Evolutionary conservation across 441 rosid genomes (phyloP), one percentile per base, ranked within the genome.

Genomic region (Erodium trifolium): DNA sequence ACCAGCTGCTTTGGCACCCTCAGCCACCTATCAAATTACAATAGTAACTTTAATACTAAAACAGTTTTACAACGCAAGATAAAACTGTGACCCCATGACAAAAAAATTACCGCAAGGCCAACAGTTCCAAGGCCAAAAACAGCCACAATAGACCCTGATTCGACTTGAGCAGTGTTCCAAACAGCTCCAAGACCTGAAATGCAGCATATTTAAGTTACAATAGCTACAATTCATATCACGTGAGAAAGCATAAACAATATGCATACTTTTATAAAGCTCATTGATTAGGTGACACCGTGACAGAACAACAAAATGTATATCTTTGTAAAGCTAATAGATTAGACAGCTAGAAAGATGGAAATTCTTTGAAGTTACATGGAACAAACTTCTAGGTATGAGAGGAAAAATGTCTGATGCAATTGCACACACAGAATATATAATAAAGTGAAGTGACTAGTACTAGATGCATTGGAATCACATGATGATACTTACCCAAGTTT

Each of bases 111-210:
- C 8, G 95, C 96, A 78, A 93, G 97, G 31, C 98, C 98, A 73
- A 93, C 90, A 37, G 97, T 91, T 4, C 97, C 97, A 79, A 91
- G 97, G 76, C 97, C 99, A 66, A 93, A 93, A 74, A 93, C 74
- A 68, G 97, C 95, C 39, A 93, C 99, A 77, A 71, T 85, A 11
- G 92, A 87, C 70, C 96, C 98, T 23, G 91, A 68, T 79, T 90
- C 98, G n/a, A 93, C 98, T 84, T 93, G 90, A 71, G 98, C 98
- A 13, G 98, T 86, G 77, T 93, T 90, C 98, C 98, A 93, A 71
- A 93, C 98, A 66, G 98, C 98, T 82, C 98, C 98, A 76, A 93
- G 93, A 5, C 98, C 96, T 93, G 67, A 23, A 63, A 31, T 43
- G 71, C 63, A 68, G 9, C 37, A 13, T 5, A 41, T 3, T n/a